These are phyloP conservation scores for Umbelopsis sp. DNA, from an alignment of 371 early-diverging fungal species.

Conservation along the genomic window DNA sequence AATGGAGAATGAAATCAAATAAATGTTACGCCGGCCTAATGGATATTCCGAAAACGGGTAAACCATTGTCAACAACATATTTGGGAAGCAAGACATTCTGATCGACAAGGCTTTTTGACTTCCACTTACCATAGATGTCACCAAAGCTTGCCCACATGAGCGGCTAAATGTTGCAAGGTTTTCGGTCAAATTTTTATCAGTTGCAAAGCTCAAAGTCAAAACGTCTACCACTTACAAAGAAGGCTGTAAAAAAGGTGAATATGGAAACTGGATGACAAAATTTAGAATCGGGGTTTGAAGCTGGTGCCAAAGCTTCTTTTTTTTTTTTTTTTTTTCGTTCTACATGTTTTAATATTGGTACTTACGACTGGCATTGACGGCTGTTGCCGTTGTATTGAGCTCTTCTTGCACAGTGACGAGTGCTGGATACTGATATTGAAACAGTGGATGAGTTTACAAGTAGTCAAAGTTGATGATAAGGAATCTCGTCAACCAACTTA, in stretches of 20 bases:
- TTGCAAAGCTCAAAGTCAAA: background rate
- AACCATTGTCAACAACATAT: conserved; percentile 4
- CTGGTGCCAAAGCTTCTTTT: background rate
- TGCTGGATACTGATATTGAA: conserved; percentile 34
- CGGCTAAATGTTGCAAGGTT: conserved; percentile 25
- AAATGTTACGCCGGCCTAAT: conserved; percentile 41
- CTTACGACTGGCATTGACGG: conserved; percentile 48
- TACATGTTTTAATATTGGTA: background rate
- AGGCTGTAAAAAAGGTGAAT: conserved; percentile 36
- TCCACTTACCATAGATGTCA: conserved; percentile 31
- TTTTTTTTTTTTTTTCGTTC: no score
- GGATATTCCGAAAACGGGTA: background rate
- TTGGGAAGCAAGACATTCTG: conserved; percentile 18
- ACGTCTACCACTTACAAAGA: conserved; percentile 32
- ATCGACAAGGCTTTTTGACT: background rate
- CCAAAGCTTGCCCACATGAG: conserved; percentile 44
- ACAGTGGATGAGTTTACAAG: background rate
- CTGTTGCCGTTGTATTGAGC: conserved; percentile 39
- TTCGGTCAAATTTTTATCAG: no score
- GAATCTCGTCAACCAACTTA: conserved; percentile 20
- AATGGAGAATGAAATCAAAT: conserved; percentile 42
- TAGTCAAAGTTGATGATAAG: background rate
- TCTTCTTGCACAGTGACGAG: conserved; percentile 38
- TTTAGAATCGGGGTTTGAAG: background rate
- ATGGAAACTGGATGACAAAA: conserved; percentile 30